Evolutionary conservation across 2,329 filamentous ascomycete species (phyloP), one percentile per base, ranked within the genome.

Genomic region (Bisporella sp.): DNA sequence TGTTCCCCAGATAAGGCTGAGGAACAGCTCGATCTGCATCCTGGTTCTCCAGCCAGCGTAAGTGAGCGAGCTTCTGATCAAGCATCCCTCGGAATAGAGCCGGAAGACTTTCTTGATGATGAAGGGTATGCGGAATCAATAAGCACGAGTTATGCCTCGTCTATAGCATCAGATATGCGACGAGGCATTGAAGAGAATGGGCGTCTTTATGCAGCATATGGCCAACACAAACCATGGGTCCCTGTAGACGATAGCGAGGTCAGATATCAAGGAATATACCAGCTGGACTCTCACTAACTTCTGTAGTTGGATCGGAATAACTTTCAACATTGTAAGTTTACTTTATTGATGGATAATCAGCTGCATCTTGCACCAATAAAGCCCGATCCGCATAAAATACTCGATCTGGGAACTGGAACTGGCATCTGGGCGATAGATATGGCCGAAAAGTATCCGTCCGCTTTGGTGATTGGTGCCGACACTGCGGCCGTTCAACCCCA

Each of bases 281-380:
- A 2, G 21, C 21, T 21, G 21, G 21, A 21, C 21, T 21, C 21
- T 21, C 21, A 21, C 21, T 21, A 21, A 21, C 21, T 21, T 21
- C 21, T 21, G 5, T 70, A 71, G 50, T 59, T 71, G 28, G 68
- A 71, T 47, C 63, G 70, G 9, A 69, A 71, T n/a, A 68, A 72
- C 50, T 62, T 71, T 59, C 64, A 63, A 9, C 69, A 72, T 52
- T 59, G 61, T 7, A 68, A 69, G 49, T 69, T 68, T 53, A 62
- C 11, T 5, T 56, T 62, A 37, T 40, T 60, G 9, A 37, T 62
- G 5, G 56, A 58, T 2, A 54, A 58, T 28, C 57, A 55, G 37
- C 43, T 59, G n/a, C 58, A 55, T 31, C 47, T 62, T 4, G 57
- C 59, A 8, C 61, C 61, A 2, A 62, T 67, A 3, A 54, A 58